Conservation (phyloP, 768 basidiomycete species). For the Rhodotorula sphaerocarpa region DNA sequence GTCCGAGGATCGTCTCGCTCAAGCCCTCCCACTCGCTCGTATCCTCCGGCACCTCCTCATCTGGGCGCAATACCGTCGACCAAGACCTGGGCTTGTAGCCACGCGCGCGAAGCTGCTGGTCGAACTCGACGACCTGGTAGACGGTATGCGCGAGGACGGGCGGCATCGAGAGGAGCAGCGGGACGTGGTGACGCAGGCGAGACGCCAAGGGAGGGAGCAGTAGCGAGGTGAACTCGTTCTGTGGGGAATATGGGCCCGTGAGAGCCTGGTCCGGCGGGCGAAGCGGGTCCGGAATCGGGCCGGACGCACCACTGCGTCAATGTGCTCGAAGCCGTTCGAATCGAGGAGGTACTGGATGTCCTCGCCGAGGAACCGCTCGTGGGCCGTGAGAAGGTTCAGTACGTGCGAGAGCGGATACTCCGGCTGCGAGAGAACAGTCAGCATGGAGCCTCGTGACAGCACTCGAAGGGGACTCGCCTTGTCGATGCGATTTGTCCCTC, state of each 20-base stretch:
- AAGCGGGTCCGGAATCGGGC: background rate
- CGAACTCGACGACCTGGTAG: conserved; percentile 82
- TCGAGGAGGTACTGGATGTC: conserved; percentile 64
- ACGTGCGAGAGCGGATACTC: conserved; percentile 96
- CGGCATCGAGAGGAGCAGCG: conserved; percentile 60
- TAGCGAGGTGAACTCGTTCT: conserved; percentile 76
- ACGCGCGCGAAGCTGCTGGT: conserved; percentile 61
- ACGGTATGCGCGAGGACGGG: conserved; percentile 87
- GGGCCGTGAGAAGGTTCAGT: conserved; percentile 76
- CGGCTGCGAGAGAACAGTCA: conserved; percentile 51
- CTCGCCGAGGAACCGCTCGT: conserved; percentile 66
- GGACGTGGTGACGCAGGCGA: conserved; percentile 67
- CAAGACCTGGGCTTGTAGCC: conserved; percentile 53
- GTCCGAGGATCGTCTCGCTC: conserved; percentile 70
- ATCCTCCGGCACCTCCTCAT: background rate
- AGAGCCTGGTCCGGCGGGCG: no score
- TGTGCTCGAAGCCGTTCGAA: conserved; percentile 54
- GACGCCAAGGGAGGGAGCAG: conserved; percentile 68
- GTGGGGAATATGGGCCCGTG: no score
- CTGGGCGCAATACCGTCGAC: conserved; percentile 41
- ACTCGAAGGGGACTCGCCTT: conserved; percentile 53
- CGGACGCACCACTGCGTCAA: conserved; percentile 60
- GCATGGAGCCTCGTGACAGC: background rate
- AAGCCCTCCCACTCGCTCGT: conserved; percentile 60
- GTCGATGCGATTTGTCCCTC: conserved; percentile 82